These are phyloP conservation scores for Microbotryum intermedium DNA, from an alignment of 1,284 basidiomycete genomes.

Conservation along the genomic window DNA sequence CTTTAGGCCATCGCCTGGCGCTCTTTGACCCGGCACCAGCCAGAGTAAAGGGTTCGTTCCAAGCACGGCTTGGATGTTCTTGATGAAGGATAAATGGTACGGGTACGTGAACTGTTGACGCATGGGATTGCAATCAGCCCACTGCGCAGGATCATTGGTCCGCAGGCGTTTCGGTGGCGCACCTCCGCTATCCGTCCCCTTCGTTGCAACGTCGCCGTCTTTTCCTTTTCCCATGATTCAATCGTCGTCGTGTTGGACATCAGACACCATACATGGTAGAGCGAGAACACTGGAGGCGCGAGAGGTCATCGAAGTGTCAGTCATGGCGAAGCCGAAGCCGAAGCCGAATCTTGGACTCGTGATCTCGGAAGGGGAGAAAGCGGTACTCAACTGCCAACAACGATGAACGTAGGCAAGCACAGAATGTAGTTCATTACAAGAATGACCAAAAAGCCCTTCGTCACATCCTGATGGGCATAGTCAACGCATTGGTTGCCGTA, in stretches of 20 bases:
- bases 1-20: constrained; percentile 62
- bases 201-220: constrained; percentile 72
- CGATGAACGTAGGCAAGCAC: constrained; percentile 73
- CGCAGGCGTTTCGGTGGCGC: constrained; percentile 27
- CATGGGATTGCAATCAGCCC: not conserved
- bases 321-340: too few species aligned
- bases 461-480: too few species aligned
- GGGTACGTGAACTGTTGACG: constrained; percentile 70
- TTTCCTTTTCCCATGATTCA: constrained; percentile 96
- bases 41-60: constrained; percentile 66
- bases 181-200: constrained; percentile 78
- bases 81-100: constrained; percentile 64
- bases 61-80: constrained; percentile 68
- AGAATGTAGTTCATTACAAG: constrained; percentile 71
- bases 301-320: too few species aligned
- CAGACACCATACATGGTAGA: constrained; percentile 83
- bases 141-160: not conserved
- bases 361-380: constrained; percentile 53
- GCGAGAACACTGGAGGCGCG: constrained; percentile 41
- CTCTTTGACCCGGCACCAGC: constrained; percentile 62
- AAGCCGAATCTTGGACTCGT: not conserved
- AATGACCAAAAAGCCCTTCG: too few species aligned
- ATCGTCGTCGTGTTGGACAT: constrained; percentile 84
- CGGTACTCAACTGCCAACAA: constrained; percentile 53
- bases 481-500: too few species aligned